Evolutionary conservation across 768 basidiomycete species (phyloP), one percentile per base, ranked within the genome.

Genomic region (Glaciozyma martinii): DNA sequence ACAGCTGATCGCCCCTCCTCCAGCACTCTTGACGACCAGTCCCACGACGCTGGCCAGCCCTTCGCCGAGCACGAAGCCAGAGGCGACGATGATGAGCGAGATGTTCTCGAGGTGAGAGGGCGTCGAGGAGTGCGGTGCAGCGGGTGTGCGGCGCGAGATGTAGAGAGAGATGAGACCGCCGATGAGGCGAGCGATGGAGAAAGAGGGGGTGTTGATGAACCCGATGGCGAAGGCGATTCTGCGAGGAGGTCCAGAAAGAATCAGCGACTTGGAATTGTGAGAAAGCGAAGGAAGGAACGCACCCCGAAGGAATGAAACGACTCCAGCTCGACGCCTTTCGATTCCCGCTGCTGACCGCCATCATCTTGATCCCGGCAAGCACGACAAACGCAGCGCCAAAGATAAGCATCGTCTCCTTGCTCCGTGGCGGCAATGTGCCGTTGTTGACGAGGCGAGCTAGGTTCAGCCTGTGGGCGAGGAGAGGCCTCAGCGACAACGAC

Each of bases 1-100:
- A 75, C 94, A 98, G 73, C 89, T 93, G 23, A 79, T 77, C 12
- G 84, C 60, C 1, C 44, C 84, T 10, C 85, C 86, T 4, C 90
- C 91, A 42, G 81, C 81, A 40, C 85, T 89, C 66, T 84, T 84
- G 66, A 95, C 76, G 10, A 85, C 71, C 56, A 98, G 79, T 19
- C 87, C 83, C 33, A 92, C 76, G 54, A 98, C 81, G 74, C 91
- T 92, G 49, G 89, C 80, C 42, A 95, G 85, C 3, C 94, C 94
- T 75, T 98, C 94, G 25, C 94, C 94, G 23, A 98, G 79, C 32
- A 98, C 93, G 30, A 98, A 95, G 5, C 94, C 94, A 75, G 88
- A 90, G 10, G 93, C 94, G 47, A 94, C 80, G 30, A 97, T 84
- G 72, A 98, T 86, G 43, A 93, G 78, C 40, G 82, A 79, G 63